Evolutionary conservation across 192 early-diverging fungal species (phyloP).

Genomic region (Diversispora eburnea): DNA sequence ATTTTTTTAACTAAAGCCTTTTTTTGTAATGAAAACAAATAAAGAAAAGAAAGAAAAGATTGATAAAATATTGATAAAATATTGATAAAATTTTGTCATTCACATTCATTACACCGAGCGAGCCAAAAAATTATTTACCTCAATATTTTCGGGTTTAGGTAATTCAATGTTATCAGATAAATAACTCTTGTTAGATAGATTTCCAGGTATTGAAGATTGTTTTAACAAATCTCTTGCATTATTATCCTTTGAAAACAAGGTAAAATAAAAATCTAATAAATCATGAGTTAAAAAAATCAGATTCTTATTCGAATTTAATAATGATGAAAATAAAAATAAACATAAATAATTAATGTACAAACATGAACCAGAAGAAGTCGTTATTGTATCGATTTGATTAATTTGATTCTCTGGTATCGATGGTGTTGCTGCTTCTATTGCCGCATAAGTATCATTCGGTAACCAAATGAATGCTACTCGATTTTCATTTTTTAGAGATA

Average conservation of each 20-base stretch:
- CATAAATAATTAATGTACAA: background rate
- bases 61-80: too few species aligned
- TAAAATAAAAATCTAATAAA: slow-evolving; percentile 10
- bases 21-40: background rate
- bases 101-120: background rate
- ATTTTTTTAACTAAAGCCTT: background rate
- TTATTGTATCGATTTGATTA: too few species aligned
- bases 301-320: background rate
- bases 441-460: background rate
- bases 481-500: slow-evolving; percentile 8
- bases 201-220: background rate
- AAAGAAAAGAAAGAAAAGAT: too few species aligned
- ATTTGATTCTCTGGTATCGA: too few species aligned
- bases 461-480: slow-evolving; percentile 3
- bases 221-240: background rate
- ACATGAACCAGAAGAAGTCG: background rate
- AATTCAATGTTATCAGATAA: background rate
- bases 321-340: background rate
- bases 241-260: background rate
- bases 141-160: slow-evolving; percentile 7
- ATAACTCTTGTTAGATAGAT: background rate
- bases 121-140: background rate
- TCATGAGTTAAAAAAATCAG: background rate
- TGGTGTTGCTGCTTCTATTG: background rate
- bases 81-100: too few species aligned